Percentiles rank a stretch among this genome's conserved stretches.
Evolutionary conservation across 257 asterid species (phyloP).

Genomic region (Solanum chilense): DNA sequence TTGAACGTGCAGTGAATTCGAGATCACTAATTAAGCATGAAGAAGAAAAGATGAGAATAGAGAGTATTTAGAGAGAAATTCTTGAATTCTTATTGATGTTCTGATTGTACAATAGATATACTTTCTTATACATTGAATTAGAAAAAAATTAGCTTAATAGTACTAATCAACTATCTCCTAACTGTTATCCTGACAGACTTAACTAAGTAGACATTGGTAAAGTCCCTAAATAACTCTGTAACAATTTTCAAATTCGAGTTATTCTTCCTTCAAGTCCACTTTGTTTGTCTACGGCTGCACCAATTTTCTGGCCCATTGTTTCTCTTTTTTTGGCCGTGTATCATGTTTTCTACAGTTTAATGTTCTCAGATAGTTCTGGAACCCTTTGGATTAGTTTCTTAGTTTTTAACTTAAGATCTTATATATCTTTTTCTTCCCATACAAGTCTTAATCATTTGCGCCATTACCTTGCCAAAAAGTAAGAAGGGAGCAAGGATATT

Average conservation of each 20-base stretch:
- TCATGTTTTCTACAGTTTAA: background rate
- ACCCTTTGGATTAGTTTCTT: background rate
- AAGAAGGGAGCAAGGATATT: background rate
- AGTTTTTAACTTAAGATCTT: background rate
- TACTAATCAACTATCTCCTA: background rate
- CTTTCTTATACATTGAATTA: background rate
- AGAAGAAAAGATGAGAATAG: too few relatives aligned
- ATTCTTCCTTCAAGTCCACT: background rate
- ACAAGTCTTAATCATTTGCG: background rate
- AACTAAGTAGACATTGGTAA: background rate
- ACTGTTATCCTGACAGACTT: background rate
- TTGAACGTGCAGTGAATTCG: too few relatives aligned
- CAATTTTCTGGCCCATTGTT: background rate
- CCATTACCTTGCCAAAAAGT: background rate
- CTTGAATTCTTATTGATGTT: too few relatives aligned
- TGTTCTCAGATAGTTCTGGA: background rate
- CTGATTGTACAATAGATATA: background rate
- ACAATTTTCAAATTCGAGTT: background rate
- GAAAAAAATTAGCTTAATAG: background rate
- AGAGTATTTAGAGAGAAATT: too few relatives aligned
- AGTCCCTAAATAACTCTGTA: background rate
- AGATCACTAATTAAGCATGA: too few relatives aligned
- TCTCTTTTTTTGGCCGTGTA: background rate
- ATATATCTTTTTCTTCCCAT: background rate
- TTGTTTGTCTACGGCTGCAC: background rate